These are phyloP conservation scores for Microcyclospora pomicola DNA, from an alignment of 2,329 filamentous ascomycete species.

Conservation along the genomic window DNA sequence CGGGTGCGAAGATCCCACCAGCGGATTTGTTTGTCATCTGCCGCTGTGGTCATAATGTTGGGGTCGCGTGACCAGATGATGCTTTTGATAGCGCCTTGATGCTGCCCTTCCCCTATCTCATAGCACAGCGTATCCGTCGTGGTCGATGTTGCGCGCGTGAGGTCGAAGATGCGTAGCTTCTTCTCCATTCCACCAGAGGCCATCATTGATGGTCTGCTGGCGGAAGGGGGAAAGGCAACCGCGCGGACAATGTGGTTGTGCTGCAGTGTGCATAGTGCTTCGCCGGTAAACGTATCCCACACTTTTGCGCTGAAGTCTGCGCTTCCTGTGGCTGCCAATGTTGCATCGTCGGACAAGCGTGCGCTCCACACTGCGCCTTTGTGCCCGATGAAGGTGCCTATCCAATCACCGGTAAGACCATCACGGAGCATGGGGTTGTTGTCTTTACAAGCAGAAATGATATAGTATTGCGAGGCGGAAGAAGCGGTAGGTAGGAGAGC, in stretches of 20 bases:
- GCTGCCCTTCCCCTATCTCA: conserved; percentile 75
- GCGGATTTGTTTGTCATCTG: conserved; percentile 76
- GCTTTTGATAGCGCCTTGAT: conserved; percentile 83
- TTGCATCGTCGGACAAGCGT: conserved; percentile 74
- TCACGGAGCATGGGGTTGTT: conserved; percentile 97
- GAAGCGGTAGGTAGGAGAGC: conserved; percentile 41
- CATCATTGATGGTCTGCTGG: conserved; percentile 56
- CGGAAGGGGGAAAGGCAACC: conserved; percentile 59
- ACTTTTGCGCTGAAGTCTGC: conserved; percentile 88
- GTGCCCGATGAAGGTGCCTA: conserved; percentile 94
- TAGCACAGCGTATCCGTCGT: conserved; percentile 42
- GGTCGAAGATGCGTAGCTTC: conserved; percentile 85
- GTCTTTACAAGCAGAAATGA: conserved; percentile 74
- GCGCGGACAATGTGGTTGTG: conserved; percentile 94
- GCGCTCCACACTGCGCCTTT: conserved; percentile 98
- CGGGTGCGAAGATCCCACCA: conserved; percentile 85
- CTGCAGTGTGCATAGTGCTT: conserved; percentile 71
- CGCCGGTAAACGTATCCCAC: conserved; percentile 93
- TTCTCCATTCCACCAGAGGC: conserved; percentile 94
- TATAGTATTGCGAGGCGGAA: conserved; percentile 48
- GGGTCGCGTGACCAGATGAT: conserved; percentile 78
- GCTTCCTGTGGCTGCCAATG: conserved; percentile 79
- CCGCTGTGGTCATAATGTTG: conserved; percentile 79
- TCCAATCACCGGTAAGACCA: conserved; percentile 92
- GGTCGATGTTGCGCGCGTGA: conserved; percentile 41